Base-by-base conservation (phyloP, 352 stramenopile genomes). In the Globisporangium cystogenes region DNA sequence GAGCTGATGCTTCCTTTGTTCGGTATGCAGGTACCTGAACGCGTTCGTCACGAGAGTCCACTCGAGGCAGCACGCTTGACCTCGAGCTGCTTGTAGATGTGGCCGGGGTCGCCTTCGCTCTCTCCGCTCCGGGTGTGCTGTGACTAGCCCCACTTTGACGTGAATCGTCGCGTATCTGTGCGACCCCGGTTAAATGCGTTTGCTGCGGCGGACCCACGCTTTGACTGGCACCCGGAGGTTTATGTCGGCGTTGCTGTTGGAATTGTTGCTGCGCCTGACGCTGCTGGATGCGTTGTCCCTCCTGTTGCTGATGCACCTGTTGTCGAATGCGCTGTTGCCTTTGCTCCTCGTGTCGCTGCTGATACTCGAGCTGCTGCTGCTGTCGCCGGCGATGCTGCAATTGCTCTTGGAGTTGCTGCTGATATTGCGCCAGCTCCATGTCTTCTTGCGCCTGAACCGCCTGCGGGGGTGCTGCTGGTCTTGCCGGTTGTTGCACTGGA, bases 291-390 rank as follows among this genome's bases (percentile, higher is more conserved):
- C 2, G 26, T 29, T 29, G 26, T 5, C 5, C 26, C 26, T 41
- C 15, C 18, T 21, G 15, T 41, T 18, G 40, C 20, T 45, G 40
- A n/a, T 45, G 39, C n/a, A n/a, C 18, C 18, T 44, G 18, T 12
- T 44, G 31, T 36, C 31, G 31, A 12, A 36, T 36, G 8, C 3
- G 51, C 27, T 68, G 48, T 46, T 65, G 57, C 16, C 58, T 4
- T 10, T 51, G 27, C 23, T 33, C 20, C 42, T 48, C 21, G 20
- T 41, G 16, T 45, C 15, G 46, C 20, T 16, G 16, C 27, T 18
- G 46, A 7, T 51, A 1, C 14, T 43, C 26, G 4, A 45, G 42
- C 4, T 21, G 21, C 36, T 55, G 49, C 23, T 18, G 48, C 36
- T 55, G 33, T 24, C 5, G 33, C 36, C 21, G 35, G 4, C 33